Conservation (phyloP, 73 alveolate species). For the Durusdinium trenchii region DNA sequence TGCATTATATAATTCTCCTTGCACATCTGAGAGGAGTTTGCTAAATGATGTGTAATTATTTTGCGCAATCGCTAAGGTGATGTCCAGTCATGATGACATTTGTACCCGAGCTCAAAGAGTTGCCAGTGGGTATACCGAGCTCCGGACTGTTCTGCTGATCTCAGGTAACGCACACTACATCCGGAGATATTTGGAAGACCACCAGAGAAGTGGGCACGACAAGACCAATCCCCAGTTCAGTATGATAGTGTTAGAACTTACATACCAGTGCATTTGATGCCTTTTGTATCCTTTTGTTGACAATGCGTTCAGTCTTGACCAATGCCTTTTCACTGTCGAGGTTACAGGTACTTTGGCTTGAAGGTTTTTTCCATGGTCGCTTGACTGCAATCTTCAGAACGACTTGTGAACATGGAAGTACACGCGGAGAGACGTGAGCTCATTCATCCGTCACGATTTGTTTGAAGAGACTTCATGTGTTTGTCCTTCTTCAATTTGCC, state of each 20-base stretch:
- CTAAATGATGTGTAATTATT: neutral
- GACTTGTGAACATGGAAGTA: neutral
- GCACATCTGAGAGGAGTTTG: neutral
- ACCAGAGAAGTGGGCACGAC: slow-evolving; percentile 57
- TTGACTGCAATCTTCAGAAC: neutral
- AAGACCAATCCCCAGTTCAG: neutral
- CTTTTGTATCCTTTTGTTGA: no score
- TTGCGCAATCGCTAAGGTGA: slow-evolving; percentile 31
- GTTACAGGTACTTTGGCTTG: slow-evolving; percentile 80
- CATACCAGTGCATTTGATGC: no score
- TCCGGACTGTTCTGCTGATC: neutral
- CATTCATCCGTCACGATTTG: no score
- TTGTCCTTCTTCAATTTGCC: neutral
- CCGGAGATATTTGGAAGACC: slow-evolving; percentile 82
- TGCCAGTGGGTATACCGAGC: neutral
- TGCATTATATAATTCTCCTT: neutral
- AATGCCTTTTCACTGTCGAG: neutral
- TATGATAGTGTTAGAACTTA: no score
- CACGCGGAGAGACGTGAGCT: no score
- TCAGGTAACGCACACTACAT: slow-evolving; percentile 78
- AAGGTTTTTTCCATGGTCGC: slow-evolving; percentile 71
- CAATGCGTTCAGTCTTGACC: no score
- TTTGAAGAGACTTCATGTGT: no score
- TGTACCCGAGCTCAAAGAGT: neutral
- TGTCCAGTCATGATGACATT: slow-evolving; percentile 83